Evolutionary conservation across 345 rosid species (phyloP).

Genomic region (Gossypium anomalum): DNA sequence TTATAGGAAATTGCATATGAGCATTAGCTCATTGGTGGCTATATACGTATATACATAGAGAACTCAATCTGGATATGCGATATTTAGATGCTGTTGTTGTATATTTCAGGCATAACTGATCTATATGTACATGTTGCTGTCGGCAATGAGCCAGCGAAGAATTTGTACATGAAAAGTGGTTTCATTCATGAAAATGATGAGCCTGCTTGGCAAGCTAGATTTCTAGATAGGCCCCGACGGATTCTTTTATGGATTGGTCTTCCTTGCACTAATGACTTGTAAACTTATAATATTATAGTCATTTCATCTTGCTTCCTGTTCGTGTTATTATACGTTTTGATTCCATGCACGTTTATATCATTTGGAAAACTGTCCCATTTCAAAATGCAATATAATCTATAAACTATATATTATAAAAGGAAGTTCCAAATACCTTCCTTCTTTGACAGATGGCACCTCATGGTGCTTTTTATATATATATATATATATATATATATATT

Average conservation of each 20-base stretch:
- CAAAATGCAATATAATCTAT: slow-evolving; percentile 7
- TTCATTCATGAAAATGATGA: slow-evolving; percentile 64
- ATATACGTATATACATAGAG: too few relatives aligned
- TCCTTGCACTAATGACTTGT: slow-evolving; percentile 23
- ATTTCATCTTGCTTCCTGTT: not conserved
- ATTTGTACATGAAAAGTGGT: slow-evolving; percentile 69
- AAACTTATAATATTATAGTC: slow-evolving; percentile 14
- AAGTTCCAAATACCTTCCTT: too few relatives aligned
- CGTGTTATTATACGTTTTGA: not conserved
- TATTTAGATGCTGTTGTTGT: not conserved
- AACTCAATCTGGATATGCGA: not conserved
- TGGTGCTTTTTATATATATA: too few relatives aligned
- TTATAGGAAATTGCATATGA: not conserved
- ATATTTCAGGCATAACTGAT: slow-evolving; percentile 67
- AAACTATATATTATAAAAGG: not conserved
- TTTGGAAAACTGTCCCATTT: not conserved
- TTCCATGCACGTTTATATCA: not conserved
- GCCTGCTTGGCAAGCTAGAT: slow-evolving; percentile 96
- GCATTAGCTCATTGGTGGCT: not conserved
- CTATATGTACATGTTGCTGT: slow-evolving; percentile 87
- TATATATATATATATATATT: too few relatives aligned
- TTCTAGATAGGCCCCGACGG: slow-evolving; percentile 72
- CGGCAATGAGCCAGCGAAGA: slow-evolving; percentile 77
- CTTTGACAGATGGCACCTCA: too few relatives aligned
- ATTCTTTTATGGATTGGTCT: slow-evolving; percentile 70